Percentiles rank a stretch among this genome's conserved stretches.
Conservation (phyloP, 73 alveolate genomes). For the Tetrahymena thermophila region DNA sequence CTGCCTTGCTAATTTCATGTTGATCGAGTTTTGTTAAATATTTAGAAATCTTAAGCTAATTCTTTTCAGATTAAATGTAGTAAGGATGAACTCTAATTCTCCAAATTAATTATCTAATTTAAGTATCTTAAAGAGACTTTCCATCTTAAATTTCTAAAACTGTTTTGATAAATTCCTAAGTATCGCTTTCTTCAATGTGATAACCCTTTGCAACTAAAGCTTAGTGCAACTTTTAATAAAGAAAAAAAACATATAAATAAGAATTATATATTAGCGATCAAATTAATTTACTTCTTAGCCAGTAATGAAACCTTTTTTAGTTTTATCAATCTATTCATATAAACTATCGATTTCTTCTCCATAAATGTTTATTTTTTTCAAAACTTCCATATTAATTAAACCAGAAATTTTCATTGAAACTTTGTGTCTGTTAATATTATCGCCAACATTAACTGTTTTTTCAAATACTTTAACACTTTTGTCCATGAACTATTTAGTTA, state of each 20-base stretch:
- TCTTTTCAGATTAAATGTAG: constrained; percentile 1
- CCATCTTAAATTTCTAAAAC: background rate
- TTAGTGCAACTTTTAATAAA: background rate
- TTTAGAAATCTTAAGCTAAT: background rate
- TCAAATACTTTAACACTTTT: constrained; percentile 10
- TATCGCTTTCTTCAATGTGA: background rate
- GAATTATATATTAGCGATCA: background rate
- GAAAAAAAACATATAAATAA: background rate
- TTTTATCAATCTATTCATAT: background rate
- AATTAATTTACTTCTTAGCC: constrained; percentile 6
- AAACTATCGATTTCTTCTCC: background rate
- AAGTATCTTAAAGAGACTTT: constrained; percentile 13
- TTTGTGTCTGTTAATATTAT: background rate
- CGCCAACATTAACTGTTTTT: constrained; percentile 14
- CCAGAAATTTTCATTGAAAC: constrained; percentile 30
- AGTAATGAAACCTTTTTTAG: background rate
- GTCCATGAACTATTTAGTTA: constrained; percentile 14
- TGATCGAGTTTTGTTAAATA: constrained; percentile 8
- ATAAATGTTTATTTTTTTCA: constrained; percentile 6
- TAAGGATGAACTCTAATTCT: constrained; percentile 5
- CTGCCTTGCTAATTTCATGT: background rate
- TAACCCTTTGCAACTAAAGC: background rate
- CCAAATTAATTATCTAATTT: background rate
- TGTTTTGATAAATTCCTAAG: background rate
- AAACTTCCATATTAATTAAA: constrained; percentile 19